Base-by-base conservation (phyloP, 208 protist species). In the Acanthamoeba sp. region DNA sequence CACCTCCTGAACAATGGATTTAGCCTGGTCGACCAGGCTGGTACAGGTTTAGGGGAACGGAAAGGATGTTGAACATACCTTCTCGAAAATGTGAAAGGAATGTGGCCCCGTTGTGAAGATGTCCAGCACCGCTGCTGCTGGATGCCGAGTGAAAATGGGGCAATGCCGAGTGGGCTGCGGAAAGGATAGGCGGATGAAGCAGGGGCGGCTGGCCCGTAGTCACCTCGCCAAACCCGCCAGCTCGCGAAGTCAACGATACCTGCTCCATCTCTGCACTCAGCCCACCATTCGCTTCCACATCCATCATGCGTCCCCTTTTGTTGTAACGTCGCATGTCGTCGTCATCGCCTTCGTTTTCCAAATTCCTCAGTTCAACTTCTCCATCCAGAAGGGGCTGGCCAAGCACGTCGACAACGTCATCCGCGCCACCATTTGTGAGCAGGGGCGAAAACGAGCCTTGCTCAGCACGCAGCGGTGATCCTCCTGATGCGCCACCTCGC, bases 241-340 rank as follows among this genome's bases (percentile, higher is more conserved):
- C 36, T 48, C 34, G 69, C 12, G n/a, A 16, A 20, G 62, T 7
- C n/a, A 69, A 29, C n/a, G 62, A 69, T 7, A 78, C 29, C 78
- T 87, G 78, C 27, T 59, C 29, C 38, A 42, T 59, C 18, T 38
- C 45, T 20, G n/a, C 22, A 62, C 45, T 59, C 18, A 87, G 45
- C 14, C n/a, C 45, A 34, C 27, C 27, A 45, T 87, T 87, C 27
- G 78, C 22, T 27, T 87, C 78, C 78, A 87, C 45, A 32, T 87
- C 78, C 78, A 87, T 87, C 78, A 87, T 87, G 38, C 78, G 78
- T 32, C 78, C 78, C 29, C 78, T 87, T 59, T 87, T 87, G 73
- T 52, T 84, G 78, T 59, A 87, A 22, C 78, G 78, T 34, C 78
- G 38, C 38, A 87, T 50, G 45, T 87, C 78, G 42, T 59, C 78